Evolutionary conservation across 805 yeast species (phyloP), one percentile per base, ranked within the genome.

Genomic region (Cyberlindnera maclurae): DNA sequence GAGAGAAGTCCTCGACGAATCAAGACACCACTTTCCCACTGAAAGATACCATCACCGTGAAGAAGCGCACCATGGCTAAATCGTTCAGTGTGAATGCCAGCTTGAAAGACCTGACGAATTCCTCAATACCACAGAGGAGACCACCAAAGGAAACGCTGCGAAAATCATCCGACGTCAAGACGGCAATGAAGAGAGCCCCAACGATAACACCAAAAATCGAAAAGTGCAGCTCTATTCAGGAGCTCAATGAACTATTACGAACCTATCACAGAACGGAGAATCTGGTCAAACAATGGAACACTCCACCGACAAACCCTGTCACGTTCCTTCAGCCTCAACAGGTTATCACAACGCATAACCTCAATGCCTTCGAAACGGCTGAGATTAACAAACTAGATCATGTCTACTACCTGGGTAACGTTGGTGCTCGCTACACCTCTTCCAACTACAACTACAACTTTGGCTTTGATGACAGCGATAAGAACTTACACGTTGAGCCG

Each of bases 391-490:
- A 81, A 42, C 66, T 64, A 33, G 50, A 65, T 12, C 63, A 68
- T 24, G 56, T 80, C 0, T 79, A 70, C 50, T 80, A 67, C 47
- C 55, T 73, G 4, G 82, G 85, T 0, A 50, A 47, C 9, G 27
- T 35, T 15, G 41, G 42, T 4, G 37, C 33, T 13, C 15, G 26
- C 5, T 13, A 31, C 5, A 32, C 18, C 9, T 41, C 47, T 11
- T 33, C 40, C 12, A 37, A 47, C 22, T 39, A 38, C 20, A 26
- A 34, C 9, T 36, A 31, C 10, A 50, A 49, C 36, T 57, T 74
- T 61, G 89, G 88, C 0, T 83, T 79, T 57, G 94, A 84, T 54
- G 93, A 85, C 52, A 56, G 58, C 10, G 61, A 71, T 11, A 82
- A 85, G 4, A 82, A 84, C 51, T 79, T 82, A 50, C 62, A 64